These are phyloP conservation scores for Candida pseudoglaebosa DNA, from an alignment of 805 yeast species.

Conservation along the genomic window DNA sequence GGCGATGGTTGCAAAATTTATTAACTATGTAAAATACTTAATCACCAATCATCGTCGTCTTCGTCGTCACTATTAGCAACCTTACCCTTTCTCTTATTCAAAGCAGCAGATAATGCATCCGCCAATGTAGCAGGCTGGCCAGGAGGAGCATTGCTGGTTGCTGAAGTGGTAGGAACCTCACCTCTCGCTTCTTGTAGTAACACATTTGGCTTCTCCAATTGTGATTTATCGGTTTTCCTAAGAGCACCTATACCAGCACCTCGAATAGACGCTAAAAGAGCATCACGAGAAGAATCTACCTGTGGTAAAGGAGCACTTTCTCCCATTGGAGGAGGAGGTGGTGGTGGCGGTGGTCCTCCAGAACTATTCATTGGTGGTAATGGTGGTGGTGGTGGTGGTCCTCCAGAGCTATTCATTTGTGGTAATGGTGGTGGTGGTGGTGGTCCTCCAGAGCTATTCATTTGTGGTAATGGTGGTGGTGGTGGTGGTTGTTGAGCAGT, in stretches of 20 bases:
- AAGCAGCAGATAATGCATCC: conserved; percentile 84
- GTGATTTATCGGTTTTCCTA: conserved; percentile 76
- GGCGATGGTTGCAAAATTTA: neutral
- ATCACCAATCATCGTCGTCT: conserved; percentile 61
- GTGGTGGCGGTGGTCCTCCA: conserved; percentile 26
- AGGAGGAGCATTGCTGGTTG: conserved; percentile 35
- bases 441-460: conserved; percentile 12
- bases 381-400: conserved; percentile 41
- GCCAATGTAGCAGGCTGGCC: conserved; percentile 68
- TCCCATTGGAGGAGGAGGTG: conserved; percentile 15
- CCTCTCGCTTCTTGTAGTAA: conserved; percentile 70
- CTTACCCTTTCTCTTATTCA: conserved; percentile 75
- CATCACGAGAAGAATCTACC: conserved; percentile 64
- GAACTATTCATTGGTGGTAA: conserved; percentile 30
- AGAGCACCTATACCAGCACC: conserved; percentile 70
- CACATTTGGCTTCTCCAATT: conserved; percentile 74
- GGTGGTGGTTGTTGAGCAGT: conserved; percentile 18
- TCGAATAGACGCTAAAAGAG: conserved; percentile 81
- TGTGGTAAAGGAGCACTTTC: conserved; percentile 16
- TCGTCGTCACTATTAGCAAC: conserved; percentile 81
- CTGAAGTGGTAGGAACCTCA: conserved; percentile 40
- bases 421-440: conserved; percentile 26
- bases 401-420: conserved; percentile 15
- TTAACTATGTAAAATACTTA: neutral
- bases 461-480: conserved; percentile 19